Percentiles rank a stretch among this genome's conserved stretches.
Conservation (phyloP, 768 basidiomycete species). For the Boletus reticuloceps region DNA sequence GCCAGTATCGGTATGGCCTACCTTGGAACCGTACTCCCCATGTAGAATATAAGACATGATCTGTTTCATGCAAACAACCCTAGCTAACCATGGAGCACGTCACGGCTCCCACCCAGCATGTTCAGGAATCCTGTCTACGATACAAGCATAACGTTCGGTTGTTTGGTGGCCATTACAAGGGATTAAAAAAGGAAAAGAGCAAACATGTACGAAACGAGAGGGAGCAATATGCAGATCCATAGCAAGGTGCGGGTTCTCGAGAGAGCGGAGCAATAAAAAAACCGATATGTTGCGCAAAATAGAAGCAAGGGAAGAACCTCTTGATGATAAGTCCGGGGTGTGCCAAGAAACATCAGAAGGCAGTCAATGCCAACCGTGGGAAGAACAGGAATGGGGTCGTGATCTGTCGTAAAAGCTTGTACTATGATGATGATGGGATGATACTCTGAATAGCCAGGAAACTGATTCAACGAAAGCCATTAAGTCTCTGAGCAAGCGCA, state of each 20-base stretch:
- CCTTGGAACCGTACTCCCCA: too few species aligned
- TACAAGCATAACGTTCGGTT: constrained; percentile 27
- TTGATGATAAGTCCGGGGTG: constrained; percentile 17
- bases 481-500: constrained; percentile 60
- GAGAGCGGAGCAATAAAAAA: constrained; percentile 17
- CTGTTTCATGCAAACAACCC: background rate
- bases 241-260: constrained; percentile 19
- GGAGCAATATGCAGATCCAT: constrained; percentile 27
- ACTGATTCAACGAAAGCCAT: constrained; percentile 19
- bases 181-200: constrained; percentile 2
- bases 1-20: too few species aligned
- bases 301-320: constrained; percentile 7
- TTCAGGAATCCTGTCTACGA: constrained; percentile 21
- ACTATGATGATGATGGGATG: background rate
- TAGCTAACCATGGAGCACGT: background rate
- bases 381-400: constrained; percentile 11
- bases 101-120: background rate
- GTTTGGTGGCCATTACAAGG: constrained; percentile 24
- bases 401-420: constrained; percentile 16
- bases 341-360: constrained; percentile 25
- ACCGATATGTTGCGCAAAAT: constrained; percentile 14
- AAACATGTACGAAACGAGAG: constrained; percentile 19
- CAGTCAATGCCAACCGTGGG: constrained; percentile 27
- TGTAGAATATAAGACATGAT: background rate
- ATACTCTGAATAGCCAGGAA: background rate